A percentile compares a stretch with the other conserved stretches of the same genome.
Conservation (phyloP, 2,329 filamentous ascomycete species). For the Tolypocladium inflatum region DNA sequence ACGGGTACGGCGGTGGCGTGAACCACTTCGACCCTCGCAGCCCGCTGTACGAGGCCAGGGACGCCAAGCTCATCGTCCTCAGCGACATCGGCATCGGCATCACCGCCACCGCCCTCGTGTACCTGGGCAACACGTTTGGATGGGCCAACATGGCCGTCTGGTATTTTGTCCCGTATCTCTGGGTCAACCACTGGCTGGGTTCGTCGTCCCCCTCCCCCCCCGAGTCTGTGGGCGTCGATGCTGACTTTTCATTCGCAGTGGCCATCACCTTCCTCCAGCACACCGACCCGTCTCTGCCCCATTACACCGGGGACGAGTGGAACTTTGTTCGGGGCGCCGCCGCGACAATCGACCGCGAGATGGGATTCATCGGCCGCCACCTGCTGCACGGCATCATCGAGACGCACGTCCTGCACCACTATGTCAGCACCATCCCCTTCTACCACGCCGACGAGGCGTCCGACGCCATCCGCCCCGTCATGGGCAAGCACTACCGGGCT, state of each 20-base stretch:
- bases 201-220: conserved; percentile 32
- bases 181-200: conserved; percentile 99
- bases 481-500: conserved; percentile 90
- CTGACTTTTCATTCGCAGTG: conserved; percentile 47
- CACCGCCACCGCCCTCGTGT: conserved; percentile 50
- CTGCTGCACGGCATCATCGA: conserved; percentile 94
- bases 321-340: conserved; percentile 89
- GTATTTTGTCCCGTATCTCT: conserved; percentile 92
- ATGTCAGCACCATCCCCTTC: conserved; percentile 91
- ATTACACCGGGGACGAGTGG: conserved; percentile 83
- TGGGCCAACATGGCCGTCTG: conserved; percentile 83
- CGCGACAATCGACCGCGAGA: conserved; percentile 93
- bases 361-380: conserved; percentile 86
- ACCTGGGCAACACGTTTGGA: conserved; percentile 68
- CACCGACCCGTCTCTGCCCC: conserved; percentile 87
- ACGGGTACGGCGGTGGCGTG: conserved; percentile 70
- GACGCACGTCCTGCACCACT: conserved; percentile 97
- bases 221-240: background rate
- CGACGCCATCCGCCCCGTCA: conserved; percentile 87
- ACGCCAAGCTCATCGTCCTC: conserved; percentile 76
- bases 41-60: conserved; percentile 85
- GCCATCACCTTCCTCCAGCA: conserved; percentile 97
- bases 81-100: conserved; percentile 76
- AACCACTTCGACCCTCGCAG: conserved; percentile 91
- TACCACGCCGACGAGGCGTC: conserved; percentile 92